Conservation (phyloP, 2,329 filamentous ascomycete species). For the Penicillium palitans region DNA sequence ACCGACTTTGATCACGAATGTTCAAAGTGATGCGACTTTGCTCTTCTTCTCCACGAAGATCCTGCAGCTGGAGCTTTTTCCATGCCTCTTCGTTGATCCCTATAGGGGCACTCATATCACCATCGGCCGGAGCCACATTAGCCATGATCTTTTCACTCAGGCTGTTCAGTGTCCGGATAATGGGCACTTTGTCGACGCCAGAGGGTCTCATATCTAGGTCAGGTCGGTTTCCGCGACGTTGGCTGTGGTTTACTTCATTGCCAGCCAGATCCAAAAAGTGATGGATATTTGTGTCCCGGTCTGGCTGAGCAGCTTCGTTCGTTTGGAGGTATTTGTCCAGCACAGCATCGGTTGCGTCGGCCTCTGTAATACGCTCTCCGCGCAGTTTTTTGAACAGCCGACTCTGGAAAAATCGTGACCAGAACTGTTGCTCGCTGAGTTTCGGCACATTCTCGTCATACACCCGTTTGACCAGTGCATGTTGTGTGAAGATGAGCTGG, state of each 20-base stretch:
- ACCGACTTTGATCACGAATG: slow-evolving; percentile 80
- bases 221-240: slow-evolving; percentile 80
- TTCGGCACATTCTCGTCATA: slow-evolving; percentile 93
- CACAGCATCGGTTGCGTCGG: slow-evolving; percentile 72
- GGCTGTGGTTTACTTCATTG: slow-evolving; percentile 93
- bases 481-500: slow-evolving; percentile 87
- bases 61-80: slow-evolving; percentile 72
- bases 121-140: slow-evolving; percentile 76
- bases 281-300: slow-evolving; percentile 66
- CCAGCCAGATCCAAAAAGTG: slow-evolving; percentile 89
- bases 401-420: slow-evolving; percentile 91
- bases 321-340: slow-evolving; percentile 83
- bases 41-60: slow-evolving; percentile 72
- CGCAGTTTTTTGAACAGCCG: slow-evolving; percentile 86
- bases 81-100: slow-evolving; percentile 73
- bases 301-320: slow-evolving; percentile 59
- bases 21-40: slow-evolving; percentile 80
- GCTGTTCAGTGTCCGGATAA: slow-evolving; percentile 84
- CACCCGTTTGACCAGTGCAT: slow-evolving; percentile 83
- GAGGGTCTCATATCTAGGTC: slow-evolving; percentile 86
- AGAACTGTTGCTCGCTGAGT: slow-evolving; percentile 77
- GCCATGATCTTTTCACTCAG: slow-evolving; percentile 92
- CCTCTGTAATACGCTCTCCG: slow-evolving; percentile 79
- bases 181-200: slow-evolving; percentile 74
- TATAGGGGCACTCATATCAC: slow-evolving; percentile 63